A percentile compares a stretch with the other conserved stretches of the same genome.
Evolutionary conservation across 805 yeast genomes (phyloP).

Genomic region (Candida germanica): DNA sequence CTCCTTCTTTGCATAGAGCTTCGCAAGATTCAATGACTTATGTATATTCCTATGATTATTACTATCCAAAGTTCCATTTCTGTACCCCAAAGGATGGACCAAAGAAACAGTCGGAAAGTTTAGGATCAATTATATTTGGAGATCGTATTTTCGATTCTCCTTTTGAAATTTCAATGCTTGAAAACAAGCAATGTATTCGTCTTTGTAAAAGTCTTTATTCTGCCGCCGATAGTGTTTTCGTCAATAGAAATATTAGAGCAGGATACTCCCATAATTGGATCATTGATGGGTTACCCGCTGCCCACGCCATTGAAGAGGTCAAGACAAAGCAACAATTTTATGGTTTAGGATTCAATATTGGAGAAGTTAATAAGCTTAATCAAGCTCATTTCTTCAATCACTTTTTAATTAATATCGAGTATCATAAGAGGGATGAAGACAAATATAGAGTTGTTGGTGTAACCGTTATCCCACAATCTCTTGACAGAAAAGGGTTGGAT

Average conservation of each 20-base stretch:
- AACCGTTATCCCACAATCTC: slow-evolving; percentile 67
- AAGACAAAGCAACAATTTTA: slow-evolving; percentile 63
- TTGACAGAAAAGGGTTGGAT: slow-evolving; percentile 27
- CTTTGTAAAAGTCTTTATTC: slow-evolving; percentile 65
- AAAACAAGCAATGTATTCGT: slow-evolving; percentile 62
- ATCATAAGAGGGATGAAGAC: slow-evolving; percentile 68
- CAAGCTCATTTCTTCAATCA: slow-evolving; percentile 74
- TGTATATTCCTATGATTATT: slow-evolving; percentile 77
- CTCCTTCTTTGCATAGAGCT: slow-evolving; percentile 61
- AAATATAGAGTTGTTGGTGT: slow-evolving; percentile 90
- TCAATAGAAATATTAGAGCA: slow-evolving; percentile 73
- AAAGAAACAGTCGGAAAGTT: slow-evolving; percentile 75
- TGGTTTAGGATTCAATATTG: slow-evolving; percentile 80
- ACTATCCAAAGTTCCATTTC: slow-evolving; percentile 78
- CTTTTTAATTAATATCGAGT: slow-evolving; percentile 73
- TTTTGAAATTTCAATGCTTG: slow-evolving; percentile 73
- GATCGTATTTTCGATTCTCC: slow-evolving; percentile 95
- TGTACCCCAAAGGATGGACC: slow-evolving; percentile 72
- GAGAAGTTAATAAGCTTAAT: slow-evolving; percentile 57
- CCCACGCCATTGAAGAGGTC: slow-evolving; percentile 54
- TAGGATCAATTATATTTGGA: slow-evolving; percentile 92
- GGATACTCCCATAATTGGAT: slow-evolving; percentile 91
- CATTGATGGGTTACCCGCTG: slow-evolving; percentile 93
- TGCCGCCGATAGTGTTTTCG: slow-evolving; percentile 66
- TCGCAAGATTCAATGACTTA: slow-evolving; percentile 43